Evolutionary conservation across 1,139 yeast species (phyloP).

Genomic region (Suhomyces guaymorum): DNA sequence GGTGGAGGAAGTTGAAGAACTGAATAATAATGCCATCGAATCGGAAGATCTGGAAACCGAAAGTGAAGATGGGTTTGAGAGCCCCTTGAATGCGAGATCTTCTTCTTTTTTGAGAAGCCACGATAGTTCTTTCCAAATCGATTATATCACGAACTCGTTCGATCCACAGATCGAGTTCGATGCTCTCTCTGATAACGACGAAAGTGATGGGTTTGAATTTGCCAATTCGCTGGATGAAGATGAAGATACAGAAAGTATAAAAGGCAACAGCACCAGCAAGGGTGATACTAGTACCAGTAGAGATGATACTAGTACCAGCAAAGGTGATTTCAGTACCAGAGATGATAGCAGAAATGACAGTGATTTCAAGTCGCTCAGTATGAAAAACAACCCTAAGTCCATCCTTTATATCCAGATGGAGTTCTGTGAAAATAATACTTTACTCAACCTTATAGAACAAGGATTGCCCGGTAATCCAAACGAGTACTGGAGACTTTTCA

Average conservation of each 20-base stretch:
- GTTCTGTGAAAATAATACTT: constrained; percentile 92
- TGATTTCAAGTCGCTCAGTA: neutral
- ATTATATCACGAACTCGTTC: constrained; percentile 67
- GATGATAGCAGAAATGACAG: constrained; percentile 14
- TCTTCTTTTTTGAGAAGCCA: constrained; percentile 33
- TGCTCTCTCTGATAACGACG: constrained; percentile 37
- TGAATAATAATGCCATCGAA: constrained; percentile 18
- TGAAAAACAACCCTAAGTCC: constrained; percentile 43
- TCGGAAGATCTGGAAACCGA: constrained; percentile 22
- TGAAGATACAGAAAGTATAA: constrained; percentile 11
- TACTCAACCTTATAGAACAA: constrained; percentile 78
- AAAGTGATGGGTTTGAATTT: constrained; percentile 29
- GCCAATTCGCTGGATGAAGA: too few relatives aligned
- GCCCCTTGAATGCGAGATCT: constrained; percentile 24
- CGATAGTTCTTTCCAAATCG: constrained; percentile 50
- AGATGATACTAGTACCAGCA: constrained; percentile 14
- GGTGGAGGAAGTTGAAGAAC: constrained; percentile 70
- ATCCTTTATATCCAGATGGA: constrained; percentile 90
- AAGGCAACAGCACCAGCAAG: constrained; percentile 5
- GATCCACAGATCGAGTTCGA: constrained; percentile 63
- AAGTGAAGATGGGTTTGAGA: constrained; percentile 23
- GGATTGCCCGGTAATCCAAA: constrained; percentile 71
- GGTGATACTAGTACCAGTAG: constrained; percentile 15
- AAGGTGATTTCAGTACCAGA: constrained; percentile 1
- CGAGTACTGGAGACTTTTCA: constrained; percentile 85